Evolutionary conservation across 2,329 filamentous ascomycete species (phyloP).

Genomic region (Cytospora schulzeri): DNA sequence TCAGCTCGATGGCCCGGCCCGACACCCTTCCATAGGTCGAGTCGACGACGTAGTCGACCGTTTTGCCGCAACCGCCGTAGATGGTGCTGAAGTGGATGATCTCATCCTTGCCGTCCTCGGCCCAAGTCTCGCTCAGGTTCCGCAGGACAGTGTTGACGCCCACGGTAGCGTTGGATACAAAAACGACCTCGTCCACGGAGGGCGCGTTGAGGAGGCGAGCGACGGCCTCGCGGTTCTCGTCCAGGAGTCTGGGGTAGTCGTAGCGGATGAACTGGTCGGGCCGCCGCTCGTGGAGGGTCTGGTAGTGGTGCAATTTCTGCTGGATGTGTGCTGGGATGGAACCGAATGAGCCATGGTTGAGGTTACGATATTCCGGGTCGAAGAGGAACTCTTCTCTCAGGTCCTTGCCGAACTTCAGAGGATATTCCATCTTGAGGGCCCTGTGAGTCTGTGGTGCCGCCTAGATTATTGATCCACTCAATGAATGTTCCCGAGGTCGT

Average conservation of each 20-base stretch:
- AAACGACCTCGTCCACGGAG: slow-evolving; percentile 63
- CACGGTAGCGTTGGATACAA: slow-evolving; percentile 79
- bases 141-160: slow-evolving; percentile 79
- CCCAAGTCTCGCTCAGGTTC: slow-evolving; percentile 62
- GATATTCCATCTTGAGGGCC: not conserved
- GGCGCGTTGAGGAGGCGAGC: slow-evolving; percentile 69
- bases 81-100: slow-evolving; percentile 79
- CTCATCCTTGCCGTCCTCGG: slow-evolving; percentile 71
- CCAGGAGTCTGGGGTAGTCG: slow-evolving; percentile 62
- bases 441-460: not conserved
- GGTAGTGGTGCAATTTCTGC: slow-evolving; percentile 61
- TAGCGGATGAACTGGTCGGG: slow-evolving; percentile 80
- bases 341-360: slow-evolving; percentile 87
- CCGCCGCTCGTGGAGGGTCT: slow-evolving; percentile 65
- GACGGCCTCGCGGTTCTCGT: slow-evolving; percentile 64
- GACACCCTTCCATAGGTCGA: slow-evolving; percentile 51
- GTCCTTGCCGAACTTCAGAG: slow-evolving; percentile 37
- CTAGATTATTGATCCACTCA: not conserved
- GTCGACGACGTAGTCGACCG: slow-evolving; percentile 71
- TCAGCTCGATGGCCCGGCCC: slow-evolving; percentile 58
- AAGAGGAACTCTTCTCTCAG: slow-evolving; percentile 67
- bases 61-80: slow-evolving; percentile 77
- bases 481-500: too few relatives aligned
- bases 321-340: slow-evolving; percentile 68
- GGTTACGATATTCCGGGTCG: slow-evolving; percentile 65